Evolutionary conservation across 2,329 filamentous ascomycete genomes (phyloP), one percentile per base, ranked within the genome.

Genomic region (Grosmannia huntii): DNA sequence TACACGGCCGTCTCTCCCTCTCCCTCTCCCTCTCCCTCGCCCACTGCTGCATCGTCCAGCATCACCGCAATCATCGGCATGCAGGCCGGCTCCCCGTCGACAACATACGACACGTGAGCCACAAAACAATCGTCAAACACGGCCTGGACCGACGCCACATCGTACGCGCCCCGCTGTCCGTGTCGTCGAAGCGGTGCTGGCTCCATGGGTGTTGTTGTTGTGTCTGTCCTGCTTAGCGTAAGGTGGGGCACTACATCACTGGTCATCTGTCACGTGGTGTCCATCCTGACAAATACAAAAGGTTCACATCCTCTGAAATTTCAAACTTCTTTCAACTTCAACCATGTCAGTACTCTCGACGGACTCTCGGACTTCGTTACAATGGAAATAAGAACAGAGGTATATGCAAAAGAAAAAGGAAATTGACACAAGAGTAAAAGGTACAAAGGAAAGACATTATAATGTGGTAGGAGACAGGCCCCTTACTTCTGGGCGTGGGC

Each of bases 41-140:
- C 57, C 4, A 51, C 50, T 3, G 38, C 55, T 1, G 48, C 51
- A 23, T 60, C 61, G 41, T 61, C 57, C 10, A 49, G 44, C 21
- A 63, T 27, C 50, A 63, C 46, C 4, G 61, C 59, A 48, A 63
- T 55, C 61, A 62, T 63, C 23, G 61, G 61, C 61, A 59, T 58
- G 51, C 61, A 63, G 21, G 57, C 61, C 50, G 60, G 61, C 31
- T 58, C 44, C 7, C 60, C 60, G 25, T 59, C 61, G n/a, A 55
- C 59, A 19, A 63, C 53, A 36, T 62, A 62, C 19, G 60, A 58
- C 50, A 63, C 60, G 49, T 62, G 60, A 2, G 61, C 59, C 51
- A 63, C 58, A 12, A 61, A 63, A 41, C 55, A 50, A 53, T 63
- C 61, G 56, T 59, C 59, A 53, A 63, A 63, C 23, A 61, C 60